These are phyloP conservation scores for Backusella australiensis DNA, from an alignment of 192 early-diverging fungal genomes.

Conservation along the genomic window DNA sequence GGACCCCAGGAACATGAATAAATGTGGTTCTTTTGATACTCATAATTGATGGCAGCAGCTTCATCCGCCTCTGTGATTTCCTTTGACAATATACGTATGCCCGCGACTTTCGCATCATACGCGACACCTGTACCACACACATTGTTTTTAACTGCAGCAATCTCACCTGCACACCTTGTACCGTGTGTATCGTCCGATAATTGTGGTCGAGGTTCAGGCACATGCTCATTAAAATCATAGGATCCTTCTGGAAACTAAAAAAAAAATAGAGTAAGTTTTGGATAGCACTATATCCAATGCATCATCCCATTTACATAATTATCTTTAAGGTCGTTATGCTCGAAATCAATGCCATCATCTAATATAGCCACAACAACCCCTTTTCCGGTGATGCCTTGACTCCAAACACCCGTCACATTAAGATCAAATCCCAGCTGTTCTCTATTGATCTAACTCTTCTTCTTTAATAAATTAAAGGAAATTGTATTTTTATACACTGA, in stretches of 20 bases:
- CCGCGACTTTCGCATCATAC: constrained; percentile 81
- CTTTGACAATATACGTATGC: constrained; percentile 87
- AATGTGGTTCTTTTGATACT: constrained; percentile 86
- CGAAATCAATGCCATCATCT: constrained; percentile 94
- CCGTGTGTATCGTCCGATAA: constrained; percentile 86
- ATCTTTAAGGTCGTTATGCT: constrained; percentile 74
- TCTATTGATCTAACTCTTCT: constrained; percentile 37
- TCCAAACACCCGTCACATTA: constrained; percentile 94
- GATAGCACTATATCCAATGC: no score
- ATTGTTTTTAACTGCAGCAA: constrained; percentile 88
- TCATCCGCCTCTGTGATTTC: constrained; percentile 93
- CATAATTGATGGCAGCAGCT: constrained; percentile 86
- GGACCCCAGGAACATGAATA: constrained; percentile 98
- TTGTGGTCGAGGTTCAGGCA: constrained; percentile 69
- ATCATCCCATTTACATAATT: constrained; percentile 74
- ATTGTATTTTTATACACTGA: background rate
- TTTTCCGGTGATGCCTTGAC: constrained; percentile 83
- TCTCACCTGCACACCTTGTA: constrained; percentile 96
- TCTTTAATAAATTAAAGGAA: background rate
- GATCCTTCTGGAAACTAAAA: constrained; percentile 77
- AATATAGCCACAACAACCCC: constrained; percentile 87
- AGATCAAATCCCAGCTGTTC: constrained; percentile 72
- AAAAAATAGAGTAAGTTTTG: background rate
- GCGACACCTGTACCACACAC: constrained; percentile 95
- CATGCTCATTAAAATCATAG: constrained; percentile 92